phyloP scores from a whole-genome alignment of 306 rosid species.

The Casuarina equisetifolia region DNA sequence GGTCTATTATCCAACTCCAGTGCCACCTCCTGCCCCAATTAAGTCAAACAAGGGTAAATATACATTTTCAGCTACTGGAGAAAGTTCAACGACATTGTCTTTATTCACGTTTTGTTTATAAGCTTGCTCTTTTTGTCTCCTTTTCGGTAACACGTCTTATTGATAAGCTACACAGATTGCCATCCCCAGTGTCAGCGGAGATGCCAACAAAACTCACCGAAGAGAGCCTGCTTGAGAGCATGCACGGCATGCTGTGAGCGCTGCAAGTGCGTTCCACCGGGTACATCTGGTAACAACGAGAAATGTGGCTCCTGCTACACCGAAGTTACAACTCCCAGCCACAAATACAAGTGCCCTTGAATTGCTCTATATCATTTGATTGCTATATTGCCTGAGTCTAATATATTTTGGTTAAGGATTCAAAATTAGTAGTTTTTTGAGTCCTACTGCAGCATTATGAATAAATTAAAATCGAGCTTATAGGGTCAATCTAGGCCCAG shows the following conservation, averaged over 20 bases:
- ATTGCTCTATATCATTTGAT: neutral
- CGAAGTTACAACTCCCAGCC: constrained; percentile 67
- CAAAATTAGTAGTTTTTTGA: constrained; percentile 5
- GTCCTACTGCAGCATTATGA: neutral
- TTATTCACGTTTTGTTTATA: neutral
- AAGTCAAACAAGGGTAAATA: constrained; percentile 52
- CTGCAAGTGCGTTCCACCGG: constrained; percentile 94
- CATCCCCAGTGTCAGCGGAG: constrained; percentile 55
- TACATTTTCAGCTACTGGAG: neutral
- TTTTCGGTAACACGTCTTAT: neutral
- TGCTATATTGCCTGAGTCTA: neutral
- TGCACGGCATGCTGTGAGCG: constrained; percentile 80
- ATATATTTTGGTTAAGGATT: neutral
- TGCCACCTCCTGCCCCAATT: constrained; percentile 46
- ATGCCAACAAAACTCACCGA: constrained; percentile 61
- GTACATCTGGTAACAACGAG: constrained; percentile 79
- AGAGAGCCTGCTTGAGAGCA: constrained; percentile 60
- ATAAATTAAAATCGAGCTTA: neutral
- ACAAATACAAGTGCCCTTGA: constrained; percentile 70
- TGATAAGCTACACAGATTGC: constrained; percentile 52
- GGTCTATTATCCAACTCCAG: constrained; percentile 20
- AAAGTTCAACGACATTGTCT: neutral
- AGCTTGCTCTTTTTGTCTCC: neutral
- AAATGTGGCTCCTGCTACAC: constrained; percentile 90
- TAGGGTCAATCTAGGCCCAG: neutral